A percentile compares a stretch with the other conserved stretches of the same genome.
Conservation (phyloP, 495 filamentous ascomycete species). For the Aspergillus ellipticus region DNA sequence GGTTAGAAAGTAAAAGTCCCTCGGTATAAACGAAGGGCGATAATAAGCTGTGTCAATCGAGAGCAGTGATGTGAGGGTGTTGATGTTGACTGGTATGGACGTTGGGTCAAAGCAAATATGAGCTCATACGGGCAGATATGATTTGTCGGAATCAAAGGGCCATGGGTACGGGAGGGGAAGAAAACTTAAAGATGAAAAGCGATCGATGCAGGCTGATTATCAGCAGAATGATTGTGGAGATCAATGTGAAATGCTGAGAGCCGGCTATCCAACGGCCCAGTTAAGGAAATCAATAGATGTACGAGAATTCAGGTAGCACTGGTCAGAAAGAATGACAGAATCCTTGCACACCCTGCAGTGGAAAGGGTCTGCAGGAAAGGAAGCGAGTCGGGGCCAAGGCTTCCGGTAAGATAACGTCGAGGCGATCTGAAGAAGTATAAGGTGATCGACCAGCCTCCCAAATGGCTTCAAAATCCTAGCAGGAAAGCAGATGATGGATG, state of each 20-base stretch:
- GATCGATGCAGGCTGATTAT: background rate
- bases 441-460: background rate
- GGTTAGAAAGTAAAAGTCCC: constrained; percentile 6
- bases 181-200: constrained; percentile 2
- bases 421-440: background rate
- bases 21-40: background rate
- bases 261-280: constrained; percentile 5
- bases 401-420: background rate
- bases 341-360: constrained; percentile 11
- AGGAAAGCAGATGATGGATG: background rate
- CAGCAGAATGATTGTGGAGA: background rate
- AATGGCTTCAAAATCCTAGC: background rate
- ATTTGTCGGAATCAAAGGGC: constrained; percentile 6
- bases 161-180: constrained; percentile 7
- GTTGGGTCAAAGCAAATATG: constrained; percentile 11
- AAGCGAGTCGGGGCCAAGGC: constrained; percentile 2
- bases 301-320: constrained; percentile 20
- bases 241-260: background rate
- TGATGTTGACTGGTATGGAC: background rate
- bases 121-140: constrained; percentile 12
- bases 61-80: background rate
- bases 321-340: constrained; percentile 4
- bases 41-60: background rate
- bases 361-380: constrained; percentile 5
- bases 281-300: constrained; percentile 10